These are phyloP conservation scores for Quercus glauca DNA, from an alignment of 306 rosid species.

Conservation along the genomic window DNA sequence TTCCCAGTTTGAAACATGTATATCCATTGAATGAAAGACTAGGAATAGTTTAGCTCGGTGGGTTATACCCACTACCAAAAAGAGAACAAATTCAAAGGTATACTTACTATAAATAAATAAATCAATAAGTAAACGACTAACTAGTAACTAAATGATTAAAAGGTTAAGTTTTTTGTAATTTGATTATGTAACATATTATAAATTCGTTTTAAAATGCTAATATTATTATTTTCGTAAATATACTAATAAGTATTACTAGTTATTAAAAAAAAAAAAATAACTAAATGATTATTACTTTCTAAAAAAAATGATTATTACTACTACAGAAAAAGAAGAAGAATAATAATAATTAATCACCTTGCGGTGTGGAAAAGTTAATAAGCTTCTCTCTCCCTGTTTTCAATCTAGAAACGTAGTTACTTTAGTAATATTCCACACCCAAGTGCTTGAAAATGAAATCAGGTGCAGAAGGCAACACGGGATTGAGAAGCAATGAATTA, in stretches of 20 bases:
- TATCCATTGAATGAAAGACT: not conserved
- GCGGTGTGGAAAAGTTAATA: not conserved
- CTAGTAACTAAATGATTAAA: not conserved
- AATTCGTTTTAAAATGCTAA: fast-evolving
- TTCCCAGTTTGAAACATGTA: not conserved
- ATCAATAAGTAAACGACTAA: not conserved
- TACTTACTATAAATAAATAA: not conserved
- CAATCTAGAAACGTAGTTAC: not conserved
- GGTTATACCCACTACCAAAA: not conserved
- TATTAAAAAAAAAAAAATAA: not conserved
- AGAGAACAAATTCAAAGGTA: not conserved
- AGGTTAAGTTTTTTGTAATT: too few relatives aligned
- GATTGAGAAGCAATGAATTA: not conserved
- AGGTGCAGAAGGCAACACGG: not conserved
- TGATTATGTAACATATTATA: too few relatives aligned
- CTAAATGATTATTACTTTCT: too few relatives aligned
- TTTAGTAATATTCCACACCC: not conserved
- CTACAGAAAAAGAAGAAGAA: not conserved
- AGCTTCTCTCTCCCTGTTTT: not conserved
- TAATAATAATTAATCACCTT: not conserved
- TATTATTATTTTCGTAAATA: too few relatives aligned
- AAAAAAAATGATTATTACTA: not conserved
- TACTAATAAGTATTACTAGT: too few relatives aligned
- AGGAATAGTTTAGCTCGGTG: not conserved
- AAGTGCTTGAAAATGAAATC: not conserved